Percentiles rank a stretch among this genome's conserved stretches.
These are phyloP conservation scores for Chalciporus sphaerocephalus DNA, from an alignment of 768 basidiomycete genomes.

Conservation along the genomic window DNA sequence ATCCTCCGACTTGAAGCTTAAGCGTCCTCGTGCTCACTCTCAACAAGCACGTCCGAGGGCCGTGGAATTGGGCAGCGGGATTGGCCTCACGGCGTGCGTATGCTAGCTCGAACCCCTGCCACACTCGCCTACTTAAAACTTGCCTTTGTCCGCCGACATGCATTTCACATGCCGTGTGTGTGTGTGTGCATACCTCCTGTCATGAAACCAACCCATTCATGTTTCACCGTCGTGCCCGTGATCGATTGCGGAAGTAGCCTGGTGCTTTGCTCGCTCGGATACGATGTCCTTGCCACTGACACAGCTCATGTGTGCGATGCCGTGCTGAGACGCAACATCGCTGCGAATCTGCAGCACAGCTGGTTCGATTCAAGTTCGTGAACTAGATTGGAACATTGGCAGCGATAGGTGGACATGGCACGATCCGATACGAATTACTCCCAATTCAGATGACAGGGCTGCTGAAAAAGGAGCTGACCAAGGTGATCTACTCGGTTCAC, in stretches of 20 bases:
- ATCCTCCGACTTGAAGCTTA: slow-evolving; percentile 37
- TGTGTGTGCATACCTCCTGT: not conserved
- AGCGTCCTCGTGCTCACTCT: slow-evolving; percentile 2
- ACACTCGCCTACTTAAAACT: not conserved
- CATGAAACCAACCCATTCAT: not conserved
- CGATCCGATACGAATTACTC: slow-evolving; percentile 28
- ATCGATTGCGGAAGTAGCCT: slow-evolving; percentile 40
- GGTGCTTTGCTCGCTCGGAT: slow-evolving; percentile 62
- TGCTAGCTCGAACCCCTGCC: slow-evolving; percentile 3
- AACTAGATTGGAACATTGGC: slow-evolving; percentile 65
- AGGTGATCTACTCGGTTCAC: slow-evolving; percentile 38
- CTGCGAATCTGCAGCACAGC: slow-evolving; percentile 39
- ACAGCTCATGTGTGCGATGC: slow-evolving; percentile 55
- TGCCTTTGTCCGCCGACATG: not conserved
- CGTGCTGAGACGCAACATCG: slow-evolving; percentile 62
- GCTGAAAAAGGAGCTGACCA: slow-evolving; percentile 15
- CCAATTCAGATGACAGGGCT: slow-evolving; percentile 27
- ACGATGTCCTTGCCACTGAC: slow-evolving; percentile 77
- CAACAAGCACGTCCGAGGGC: slow-evolving; percentile 36
- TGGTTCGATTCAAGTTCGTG: slow-evolving; percentile 53
- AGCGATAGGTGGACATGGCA: slow-evolving; percentile 57
- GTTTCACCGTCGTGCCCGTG: slow-evolving; percentile 2
- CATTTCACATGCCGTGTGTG: not conserved
- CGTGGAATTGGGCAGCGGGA: slow-evolving; percentile 79
- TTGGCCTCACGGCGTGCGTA: slow-evolving; percentile 72